Percentiles rank a stretch among this genome's conserved stretches.
Evolutionary conservation across 192 early-diverging fungal species (phyloP).

Genomic region (Diversispora eburnea): DNA sequence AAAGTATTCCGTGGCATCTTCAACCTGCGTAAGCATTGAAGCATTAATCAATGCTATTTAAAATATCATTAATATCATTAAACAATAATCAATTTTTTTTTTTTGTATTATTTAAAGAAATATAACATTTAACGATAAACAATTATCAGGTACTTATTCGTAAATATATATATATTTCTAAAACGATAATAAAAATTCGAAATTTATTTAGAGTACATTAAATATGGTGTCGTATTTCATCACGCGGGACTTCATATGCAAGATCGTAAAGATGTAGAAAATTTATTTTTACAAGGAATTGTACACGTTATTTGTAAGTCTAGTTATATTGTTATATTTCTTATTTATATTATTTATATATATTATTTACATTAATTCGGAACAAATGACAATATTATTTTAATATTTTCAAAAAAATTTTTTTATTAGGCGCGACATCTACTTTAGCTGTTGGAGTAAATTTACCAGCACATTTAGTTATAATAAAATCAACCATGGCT

Average conservation of each 20-base stretch:
- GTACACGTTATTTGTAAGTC: constrained; percentile 59
- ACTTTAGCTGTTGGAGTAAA: constrained; percentile 78
- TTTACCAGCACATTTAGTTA: constrained; percentile 71
- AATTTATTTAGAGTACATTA: neutral
- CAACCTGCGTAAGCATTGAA: neutral
- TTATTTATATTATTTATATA: too few species aligned
- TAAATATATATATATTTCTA: neutral
- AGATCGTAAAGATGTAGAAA: constrained; percentile 52
- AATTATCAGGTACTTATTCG: neutral
- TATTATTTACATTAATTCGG: too few species aligned
- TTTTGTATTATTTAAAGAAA: neutral
- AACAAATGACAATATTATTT: neutral
- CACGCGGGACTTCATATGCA: constrained; percentile 47
- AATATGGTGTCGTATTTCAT: constrained; percentile 64
- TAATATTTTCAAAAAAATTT: neutral
- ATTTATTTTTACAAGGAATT: constrained; percentile 45
- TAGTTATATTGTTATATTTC: neutral
- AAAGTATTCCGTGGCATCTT: neutral
- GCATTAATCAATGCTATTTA: neutral
- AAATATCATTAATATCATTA: too few species aligned
- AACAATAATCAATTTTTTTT: too few species aligned
- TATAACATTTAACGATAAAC: neutral
- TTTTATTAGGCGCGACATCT: constrained; percentile 57
- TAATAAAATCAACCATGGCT: constrained; percentile 64
- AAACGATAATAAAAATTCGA: neutral